Percentiles rank a stretch among this genome's conserved stretches.
phyloP scores from a whole-genome alignment of 164 flowering plant genomes.

The Chimonanthus praecox region DNA sequence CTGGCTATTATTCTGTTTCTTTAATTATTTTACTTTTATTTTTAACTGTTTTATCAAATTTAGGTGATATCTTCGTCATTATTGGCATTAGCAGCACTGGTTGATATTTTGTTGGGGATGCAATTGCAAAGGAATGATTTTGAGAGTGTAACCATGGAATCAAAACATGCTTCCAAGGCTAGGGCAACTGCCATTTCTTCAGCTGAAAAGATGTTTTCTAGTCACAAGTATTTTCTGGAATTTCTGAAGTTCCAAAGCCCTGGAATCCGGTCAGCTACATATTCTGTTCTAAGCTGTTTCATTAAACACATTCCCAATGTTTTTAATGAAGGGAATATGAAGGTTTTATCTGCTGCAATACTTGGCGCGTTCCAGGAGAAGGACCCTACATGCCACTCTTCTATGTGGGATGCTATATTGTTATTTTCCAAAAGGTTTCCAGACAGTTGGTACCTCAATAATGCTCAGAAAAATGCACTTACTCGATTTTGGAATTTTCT shows the following conservation, averaged over 20 bases:
- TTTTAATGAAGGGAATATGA: slow-evolving; percentile 60
- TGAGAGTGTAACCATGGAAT: slow-evolving; percentile 39
- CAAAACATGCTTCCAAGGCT: slow-evolving; percentile 72
- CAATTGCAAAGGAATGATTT: slow-evolving; percentile 42
- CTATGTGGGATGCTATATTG: slow-evolving; percentile 86
- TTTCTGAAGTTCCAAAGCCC: slow-evolving; percentile 67
- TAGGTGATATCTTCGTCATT: slow-evolving; percentile 86
- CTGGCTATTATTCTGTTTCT: not conserved
- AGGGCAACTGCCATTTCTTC: slow-evolving; percentile 42
- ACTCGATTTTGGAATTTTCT: slow-evolving; percentile 75
- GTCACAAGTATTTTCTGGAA: slow-evolving; percentile 59
- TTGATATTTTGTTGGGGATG: slow-evolving; percentile 51
- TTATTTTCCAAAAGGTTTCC: slow-evolving; percentile 67
- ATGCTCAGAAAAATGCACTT: slow-evolving; percentile 54
- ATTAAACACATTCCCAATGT: slow-evolving; percentile 60
- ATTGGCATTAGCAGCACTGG: slow-evolving; percentile 73
- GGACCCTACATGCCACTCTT: slow-evolving; percentile 75
- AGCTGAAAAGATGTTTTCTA: slow-evolving; percentile 57
- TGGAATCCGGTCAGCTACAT: slow-evolving; percentile 68
- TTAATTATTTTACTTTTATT: not conserved
- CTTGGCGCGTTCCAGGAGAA: slow-evolving; percentile 93
- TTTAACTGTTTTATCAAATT: slow-evolving; percentile 1
- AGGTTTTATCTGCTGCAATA: slow-evolving; percentile 46
- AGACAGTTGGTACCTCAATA: slow-evolving; percentile 54
- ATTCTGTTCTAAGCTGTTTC: slow-evolving; percentile 61